Evolutionary conservation across 2,329 filamentous ascomycete genomes (phyloP), one percentile per base, ranked within the genome.

Genomic region (Neonectria ditissima): DNA sequence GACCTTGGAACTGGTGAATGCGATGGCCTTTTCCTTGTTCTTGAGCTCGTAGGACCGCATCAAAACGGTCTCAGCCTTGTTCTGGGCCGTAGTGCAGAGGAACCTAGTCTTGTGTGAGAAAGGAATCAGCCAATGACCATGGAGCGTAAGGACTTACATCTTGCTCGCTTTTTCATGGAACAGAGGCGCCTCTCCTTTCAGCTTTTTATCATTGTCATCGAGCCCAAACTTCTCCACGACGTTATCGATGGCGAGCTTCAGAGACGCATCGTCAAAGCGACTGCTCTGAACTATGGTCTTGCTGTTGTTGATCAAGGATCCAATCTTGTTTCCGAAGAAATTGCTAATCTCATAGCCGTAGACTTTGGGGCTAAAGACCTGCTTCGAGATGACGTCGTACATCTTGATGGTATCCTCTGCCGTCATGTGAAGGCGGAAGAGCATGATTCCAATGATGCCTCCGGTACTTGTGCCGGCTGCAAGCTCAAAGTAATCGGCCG

Each of bases 381-480:
- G 41, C 16, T 62, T 45, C 1, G 65, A 66, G 8, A 70, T 66
- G 9, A 59, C 56, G 18, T 73, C 65, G 18, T 71, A 69, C 11
- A 68, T 55, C 3, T 45, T 20, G 5, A 71, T 71, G 0, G 69
- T 58, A 6, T 71, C 57, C 0, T 66, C 24, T 0, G 66, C 67
- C 0, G 55, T 68, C 69, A 69, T 71, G 7, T 65, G 69, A 13
- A 71, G 54, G 1, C 69, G 59, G 5, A 71, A 71, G 9, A 71
- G 65, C 69, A 64, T 60, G 51, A 64, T 52, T 14, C 62, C 56
- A 13, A 64, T 64, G 28, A 64, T 64, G 66, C 67, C 67, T 0
- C 67, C 67, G 0, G 68, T 68, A 37, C 67, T 70, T 0, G 68
- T 70, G 14, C 68, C 68, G 0, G 51, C 67, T 0, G 68, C 67